Conservation (phyloP, 306 rosid species). For the Styphnolobium japonicum region DNA sequence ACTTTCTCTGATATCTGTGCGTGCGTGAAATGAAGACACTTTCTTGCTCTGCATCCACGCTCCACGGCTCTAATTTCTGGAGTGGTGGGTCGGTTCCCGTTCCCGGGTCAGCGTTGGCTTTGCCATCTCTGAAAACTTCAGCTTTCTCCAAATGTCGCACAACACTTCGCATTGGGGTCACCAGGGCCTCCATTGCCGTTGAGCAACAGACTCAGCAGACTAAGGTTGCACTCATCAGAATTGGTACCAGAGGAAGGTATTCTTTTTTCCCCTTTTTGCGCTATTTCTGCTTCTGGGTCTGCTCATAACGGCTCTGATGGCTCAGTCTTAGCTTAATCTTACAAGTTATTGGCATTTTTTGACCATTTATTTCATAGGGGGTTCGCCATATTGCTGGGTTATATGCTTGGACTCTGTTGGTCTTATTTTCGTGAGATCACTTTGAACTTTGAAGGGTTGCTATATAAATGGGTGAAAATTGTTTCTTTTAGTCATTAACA, state of each 20-base stretch:
- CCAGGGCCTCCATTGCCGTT: conserved; percentile 71
- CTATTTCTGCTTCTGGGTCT: not conserved
- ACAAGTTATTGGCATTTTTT: not conserved
- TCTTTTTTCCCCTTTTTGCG: not conserved
- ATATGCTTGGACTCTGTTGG: not conserved
- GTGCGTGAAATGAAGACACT: conserved; percentile 39
- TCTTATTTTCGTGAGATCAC: not conserved
- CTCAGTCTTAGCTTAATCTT: not conserved
- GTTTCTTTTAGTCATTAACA: not conserved
- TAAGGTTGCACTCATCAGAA: conserved; percentile 63
- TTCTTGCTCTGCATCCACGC: conserved; percentile 27
- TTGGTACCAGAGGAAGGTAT: conserved; percentile 91
- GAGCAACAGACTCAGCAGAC: conserved; percentile 60
- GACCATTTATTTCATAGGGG: not conserved
- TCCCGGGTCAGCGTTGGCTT: conserved; percentile 20
- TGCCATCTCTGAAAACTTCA: conserved; percentile 40
- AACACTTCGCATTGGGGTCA: conserved; percentile 17
- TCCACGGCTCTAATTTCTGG: conserved; percentile 23
- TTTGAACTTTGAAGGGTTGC: not conserved
- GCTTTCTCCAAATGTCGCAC: conserved; percentile 22
- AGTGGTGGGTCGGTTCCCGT: conserved; percentile 36
- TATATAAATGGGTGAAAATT: not conserved
- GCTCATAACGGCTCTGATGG: not conserved
- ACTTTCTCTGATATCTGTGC: not conserved
- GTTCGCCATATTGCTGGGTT: not conserved